A percentile compares a stretch with the other conserved stretches of the same genome.
Conservation (phyloP, 768 basidiomycete species). For the Pleurotus djamor region DNA sequence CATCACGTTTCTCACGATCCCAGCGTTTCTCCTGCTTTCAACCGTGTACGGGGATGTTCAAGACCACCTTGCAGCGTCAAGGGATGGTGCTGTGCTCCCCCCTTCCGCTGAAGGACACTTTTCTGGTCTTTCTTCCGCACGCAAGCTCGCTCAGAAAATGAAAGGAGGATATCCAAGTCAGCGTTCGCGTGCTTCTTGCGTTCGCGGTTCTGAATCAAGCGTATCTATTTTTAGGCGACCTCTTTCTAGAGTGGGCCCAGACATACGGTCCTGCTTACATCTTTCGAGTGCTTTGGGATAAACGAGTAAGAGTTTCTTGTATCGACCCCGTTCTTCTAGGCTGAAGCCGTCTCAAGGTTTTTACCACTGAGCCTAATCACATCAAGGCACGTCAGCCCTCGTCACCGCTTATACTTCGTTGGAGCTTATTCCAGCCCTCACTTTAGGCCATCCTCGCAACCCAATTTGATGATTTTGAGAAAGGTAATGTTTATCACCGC, state of each 20-base stretch:
- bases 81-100: constrained; percentile 27
- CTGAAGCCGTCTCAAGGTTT: constrained; percentile 23
- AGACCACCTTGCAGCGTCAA: constrained; percentile 22
- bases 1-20: background rate
- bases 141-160: constrained; percentile 15
- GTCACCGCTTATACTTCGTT: background rate
- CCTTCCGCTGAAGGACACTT: constrained; percentile 25
- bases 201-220: background rate
- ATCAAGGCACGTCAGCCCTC: constrained; percentile 29
- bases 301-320: constrained; percentile 19
- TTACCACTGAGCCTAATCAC: constrained; percentile 43
- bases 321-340: background rate
- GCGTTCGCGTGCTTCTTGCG: background rate
- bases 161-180: constrained; percentile 32
- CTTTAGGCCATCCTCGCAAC: constrained; percentile 39
- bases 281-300: constrained; percentile 24
- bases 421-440: background rate
- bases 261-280: constrained; percentile 21
- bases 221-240: constrained; percentile 20
- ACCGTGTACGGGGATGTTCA: constrained; percentile 15
- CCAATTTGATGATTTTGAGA: constrained; percentile 45
- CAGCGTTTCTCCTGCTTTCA: constrained; percentile 8
- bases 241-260: constrained; percentile 16
- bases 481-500: constrained; percentile 23
- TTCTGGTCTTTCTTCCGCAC: constrained; percentile 17